Evolutionary conservation across 306 rosid genomes (phyloP).

Genomic region (Dryas octopetala): DNA sequence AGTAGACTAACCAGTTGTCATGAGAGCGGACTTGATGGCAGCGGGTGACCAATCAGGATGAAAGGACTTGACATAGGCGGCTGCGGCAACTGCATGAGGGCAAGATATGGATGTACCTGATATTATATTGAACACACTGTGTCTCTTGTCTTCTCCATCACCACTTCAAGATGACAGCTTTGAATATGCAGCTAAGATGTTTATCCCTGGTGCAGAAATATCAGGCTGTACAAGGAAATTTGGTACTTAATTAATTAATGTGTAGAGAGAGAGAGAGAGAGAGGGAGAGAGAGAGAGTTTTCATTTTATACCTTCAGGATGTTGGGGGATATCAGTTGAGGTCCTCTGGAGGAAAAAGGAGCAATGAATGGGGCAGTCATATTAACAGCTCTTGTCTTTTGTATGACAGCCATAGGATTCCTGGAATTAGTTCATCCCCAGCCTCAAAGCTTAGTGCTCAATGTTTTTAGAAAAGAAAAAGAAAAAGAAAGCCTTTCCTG

Average conservation of each 20-base stretch:
- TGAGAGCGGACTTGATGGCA: slow-evolving; percentile 91
- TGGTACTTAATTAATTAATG: background rate
- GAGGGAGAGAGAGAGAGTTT: background rate
- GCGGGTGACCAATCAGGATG: slow-evolving; percentile 92
- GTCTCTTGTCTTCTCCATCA: slow-evolving; percentile 37
- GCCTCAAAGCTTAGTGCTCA: background rate
- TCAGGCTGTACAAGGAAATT: slow-evolving; percentile 57
- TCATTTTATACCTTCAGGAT: slow-evolving; percentile 63
- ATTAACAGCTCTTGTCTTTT: slow-evolving; percentile 35
- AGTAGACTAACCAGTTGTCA: slow-evolving; percentile 66
- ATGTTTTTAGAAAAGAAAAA: no score
- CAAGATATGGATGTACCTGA: slow-evolving; percentile 94
- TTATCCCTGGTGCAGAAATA: slow-evolving; percentile 75
- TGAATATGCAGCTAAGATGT: slow-evolving; percentile 75
- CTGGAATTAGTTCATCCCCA: slow-evolving; percentile 30
- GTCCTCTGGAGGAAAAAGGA: slow-evolving; percentile 81
- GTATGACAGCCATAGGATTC: slow-evolving; percentile 57
- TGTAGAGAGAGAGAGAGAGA: background rate
- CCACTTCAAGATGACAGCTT: slow-evolving; percentile 42
- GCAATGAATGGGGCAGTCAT: slow-evolving; percentile 62
- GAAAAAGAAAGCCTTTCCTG: background rate
- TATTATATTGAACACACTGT: slow-evolving; percentile 45
- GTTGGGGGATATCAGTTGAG: slow-evolving; percentile 43
- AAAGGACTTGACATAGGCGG: slow-evolving; percentile 76
- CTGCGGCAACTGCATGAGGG: slow-evolving; percentile 74